phyloP scores from a whole-genome alignment of 2,329 filamentous ascomycete genomes.

The Paraphoma chrysanthemicola region DNA sequence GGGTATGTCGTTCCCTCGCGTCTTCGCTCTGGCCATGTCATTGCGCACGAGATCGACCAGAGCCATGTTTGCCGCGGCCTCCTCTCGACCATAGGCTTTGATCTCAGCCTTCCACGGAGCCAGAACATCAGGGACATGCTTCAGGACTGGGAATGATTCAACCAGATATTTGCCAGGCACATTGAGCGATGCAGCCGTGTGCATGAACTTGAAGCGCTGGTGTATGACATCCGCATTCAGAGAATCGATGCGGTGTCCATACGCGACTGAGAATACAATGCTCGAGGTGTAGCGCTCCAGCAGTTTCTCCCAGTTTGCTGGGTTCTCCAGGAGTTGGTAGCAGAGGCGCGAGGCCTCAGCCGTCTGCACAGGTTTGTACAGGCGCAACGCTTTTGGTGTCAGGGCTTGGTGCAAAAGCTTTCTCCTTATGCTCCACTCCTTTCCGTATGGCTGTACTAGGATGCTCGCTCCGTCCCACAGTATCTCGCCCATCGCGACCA shows the following conservation, averaged over 20 bases:
- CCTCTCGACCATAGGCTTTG: conserved; percentile 45
- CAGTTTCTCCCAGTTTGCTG: conserved; percentile 53
- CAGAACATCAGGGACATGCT: conserved; percentile 53
- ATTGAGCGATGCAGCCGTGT: conserved; percentile 57
- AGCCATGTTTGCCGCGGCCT: conserved; percentile 52
- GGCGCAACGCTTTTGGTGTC: conserved; percentile 51
- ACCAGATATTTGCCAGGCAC: conserved; percentile 55
- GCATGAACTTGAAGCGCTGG: conserved; percentile 57
- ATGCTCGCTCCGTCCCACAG: conserved; percentile 54
- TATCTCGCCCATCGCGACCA: conserved; percentile 56
- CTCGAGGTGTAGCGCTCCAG: conserved; percentile 58
- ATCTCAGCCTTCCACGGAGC: conserved; percentile 59
- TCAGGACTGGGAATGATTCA: conserved; percentile 55
- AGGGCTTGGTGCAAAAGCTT: conserved; percentile 50
- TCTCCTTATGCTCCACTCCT: conserved; percentile 54
- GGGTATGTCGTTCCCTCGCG: conserved; percentile 42
- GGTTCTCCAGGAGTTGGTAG: conserved; percentile 50
- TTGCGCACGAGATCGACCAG: conserved; percentile 51
- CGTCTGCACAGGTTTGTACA: conserved; percentile 59
- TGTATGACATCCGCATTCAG: conserved; percentile 56
- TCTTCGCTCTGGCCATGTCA: conserved; percentile 48
- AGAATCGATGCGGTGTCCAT: conserved; percentile 59
- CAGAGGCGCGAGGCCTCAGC: conserved; percentile 57
- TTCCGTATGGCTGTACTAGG: conserved; percentile 58
- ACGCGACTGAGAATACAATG: conserved; percentile 60